Percentiles rank a stretch among this genome's conserved stretches.
Conservation (phyloP, 306 rosid genomes). For the Vigna unguiculata region DNA sequence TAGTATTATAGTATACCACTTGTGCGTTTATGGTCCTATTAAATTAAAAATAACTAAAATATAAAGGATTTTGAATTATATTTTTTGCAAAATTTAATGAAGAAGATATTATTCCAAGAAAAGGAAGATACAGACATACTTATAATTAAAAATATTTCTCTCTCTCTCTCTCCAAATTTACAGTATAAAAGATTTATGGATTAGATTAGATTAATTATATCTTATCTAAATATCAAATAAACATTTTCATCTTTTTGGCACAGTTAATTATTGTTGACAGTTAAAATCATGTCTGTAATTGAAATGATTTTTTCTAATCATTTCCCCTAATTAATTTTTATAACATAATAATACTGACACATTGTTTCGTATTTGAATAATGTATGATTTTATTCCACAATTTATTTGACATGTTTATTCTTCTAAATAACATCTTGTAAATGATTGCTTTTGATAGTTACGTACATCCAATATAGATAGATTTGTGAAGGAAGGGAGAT, state of each 20-base stretch:
- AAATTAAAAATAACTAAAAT: conserved; percentile 7
- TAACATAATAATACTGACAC: neutral
- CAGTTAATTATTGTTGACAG: neutral
- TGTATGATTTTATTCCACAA: neutral
- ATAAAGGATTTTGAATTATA: neutral
- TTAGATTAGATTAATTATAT: neutral
- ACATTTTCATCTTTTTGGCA: neutral
- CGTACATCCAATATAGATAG: neutral
- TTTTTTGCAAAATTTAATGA: neutral
- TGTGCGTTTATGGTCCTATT: neutral
- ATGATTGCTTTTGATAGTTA: neutral
- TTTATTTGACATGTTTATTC: neutral
- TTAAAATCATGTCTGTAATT: neutral
- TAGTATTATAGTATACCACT: neutral
- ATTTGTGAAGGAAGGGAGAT: conserved; percentile 11
- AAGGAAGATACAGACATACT: no score
- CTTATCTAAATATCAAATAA: neutral
- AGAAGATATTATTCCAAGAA: neutral
- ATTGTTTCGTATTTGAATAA: no score
- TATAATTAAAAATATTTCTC: no score
- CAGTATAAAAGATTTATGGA: neutral
- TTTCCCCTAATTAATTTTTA: neutral
- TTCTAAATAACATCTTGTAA: neutral
- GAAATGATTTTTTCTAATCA: neutral
- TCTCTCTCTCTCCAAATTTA: neutral